Base-by-base conservation (phyloP, 108 stramenopile species). In the Licmophora abbreviata region DNA sequence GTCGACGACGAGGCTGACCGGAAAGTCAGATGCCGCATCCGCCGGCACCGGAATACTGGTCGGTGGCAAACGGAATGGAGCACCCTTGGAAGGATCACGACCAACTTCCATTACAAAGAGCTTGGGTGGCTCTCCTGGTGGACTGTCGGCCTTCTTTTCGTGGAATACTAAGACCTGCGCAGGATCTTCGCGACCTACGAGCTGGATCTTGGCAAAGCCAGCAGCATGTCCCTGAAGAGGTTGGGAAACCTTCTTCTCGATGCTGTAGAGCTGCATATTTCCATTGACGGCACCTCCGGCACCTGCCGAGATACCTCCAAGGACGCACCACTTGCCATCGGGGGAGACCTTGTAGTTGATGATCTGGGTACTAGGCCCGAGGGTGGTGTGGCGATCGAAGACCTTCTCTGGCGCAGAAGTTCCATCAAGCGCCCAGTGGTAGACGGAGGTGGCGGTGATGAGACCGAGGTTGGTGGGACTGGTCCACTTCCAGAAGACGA, bases 21-120 rank as follows among this genome's bases (percentile, higher is more conserved):
- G 96, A 73, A 99, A 99, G 66, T 99, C 99, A 31, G 67, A 58
- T 1, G 81, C 86, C 26, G 96, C 96, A 61, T 98, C 99, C 0
- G 93, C 77, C 7, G 99, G 90, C 28, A 97, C 69, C 32, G 97
- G 97, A 52, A 99, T 96, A 22, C 45, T 36, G 40, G 83, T 81
- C 0, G 97, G 97, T 11, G 74, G 70, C 30, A 95, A 52, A 11
- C 88, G 73, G 61, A 95, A 92, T 10, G 96, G 90, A 27, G 85
- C 72, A 9, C 99, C 99, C 33, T 87, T 84, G 12, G 90, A 66
- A 20, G 93, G 93, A 63, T 95, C 96, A 9, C 97, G 81, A 28
- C 97, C 99, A n/a, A 98, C 93, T 70, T 99, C 99, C 82, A 97
- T 95, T 41, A 97, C 83, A 64, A 80, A 95, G 38, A 99, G 69